Base-by-base conservation (phyloP, 805 yeast species). In the Saccharomyces mikatae region DNA sequence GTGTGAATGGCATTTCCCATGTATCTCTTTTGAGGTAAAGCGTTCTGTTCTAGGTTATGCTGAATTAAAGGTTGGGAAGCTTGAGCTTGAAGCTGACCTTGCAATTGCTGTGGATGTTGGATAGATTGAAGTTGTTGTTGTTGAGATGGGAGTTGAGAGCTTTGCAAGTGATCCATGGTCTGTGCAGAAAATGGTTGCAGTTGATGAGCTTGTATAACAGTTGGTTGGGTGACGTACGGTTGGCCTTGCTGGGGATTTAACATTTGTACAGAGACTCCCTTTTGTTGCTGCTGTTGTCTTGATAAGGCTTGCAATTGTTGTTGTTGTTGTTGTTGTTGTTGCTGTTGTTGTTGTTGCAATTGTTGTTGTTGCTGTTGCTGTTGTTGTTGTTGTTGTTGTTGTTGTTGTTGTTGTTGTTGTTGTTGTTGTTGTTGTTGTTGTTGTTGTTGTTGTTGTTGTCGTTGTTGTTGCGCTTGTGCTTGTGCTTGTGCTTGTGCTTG, bases 1-100 rank as follows among this genome's bases (percentile, higher is more conserved):
- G 69, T 65, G 50, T 66, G 60, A 49, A 66, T 67, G 11, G 64
- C 66, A 14, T 65, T 67, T 47, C 65, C 69, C 51, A 60, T 54
- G 6, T 62, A 57, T 58, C 71, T 66, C 52, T 67, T 68, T 50
- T 65, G 65, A 4, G 70, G 67, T 14, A 61, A 28, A 3, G 51
- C 56, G 56, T 28, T 54, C 56, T 48, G 52, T 30, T 36, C 44
- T 24, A 11, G 56, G 17, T n/a, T 14, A 47, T 10, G 41, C 44
- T 46, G 52, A 17, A 14, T 48, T 46, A 8, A 54, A 26, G 27
- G 53, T 47, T 24, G 46, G 14, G 52, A 41, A 26, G 48, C 41
- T n/a, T 22, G 13, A 27, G 44, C 27, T 41, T 55, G 52, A 24
- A 41, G 27, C 17, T 28, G 36, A n/a, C 36, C 17, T 31, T 31